phyloP scores from a whole-genome alignment of 2,329 filamentous ascomycete genomes.

The Spiromastix sp. region DNA sequence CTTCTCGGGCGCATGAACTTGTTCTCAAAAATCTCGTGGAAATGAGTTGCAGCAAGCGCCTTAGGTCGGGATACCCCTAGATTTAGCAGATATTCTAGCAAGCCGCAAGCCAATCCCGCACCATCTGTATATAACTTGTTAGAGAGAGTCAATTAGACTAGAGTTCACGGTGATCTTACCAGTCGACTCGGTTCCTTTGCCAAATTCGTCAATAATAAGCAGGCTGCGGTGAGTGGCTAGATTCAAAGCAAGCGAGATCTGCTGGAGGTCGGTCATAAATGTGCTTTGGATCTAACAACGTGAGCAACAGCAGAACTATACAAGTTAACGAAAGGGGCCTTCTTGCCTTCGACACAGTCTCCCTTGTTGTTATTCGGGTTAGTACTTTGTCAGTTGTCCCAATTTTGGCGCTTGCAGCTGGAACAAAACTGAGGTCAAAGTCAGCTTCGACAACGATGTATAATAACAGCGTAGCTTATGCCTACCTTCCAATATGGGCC shows the following conservation, averaged over 20 bases:
- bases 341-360: slow-evolving; percentile 49
- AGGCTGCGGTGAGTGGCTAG: slow-evolving; percentile 67
- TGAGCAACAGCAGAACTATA: not conserved
- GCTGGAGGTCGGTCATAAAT: slow-evolving; percentile 77
- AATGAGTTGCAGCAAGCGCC: slow-evolving; percentile 53
- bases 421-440: slow-evolving; percentile 59
- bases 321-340: not conserved
- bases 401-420: slow-evolving; percentile 63
- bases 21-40: slow-evolving; percentile 47
- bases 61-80: slow-evolving; percentile 44
- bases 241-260: slow-evolving; percentile 66
- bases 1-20: slow-evolving; percentile 39
- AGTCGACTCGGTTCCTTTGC: slow-evolving; percentile 55
- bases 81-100: slow-evolving; percentile 47
- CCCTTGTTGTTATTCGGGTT: slow-evolving; percentile 68
- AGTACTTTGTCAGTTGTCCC: slow-evolving; percentile 89
- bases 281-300: slow-evolving; percentile 45
- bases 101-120: slow-evolving; percentile 52
- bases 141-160: not conserved
- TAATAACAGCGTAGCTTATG: not conserved
- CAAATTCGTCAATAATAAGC: slow-evolving; percentile 87
- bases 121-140: slow-evolving; percentile 38
- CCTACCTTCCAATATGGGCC: slow-evolving; percentile 65
- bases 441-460: not conserved
- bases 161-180: slow-evolving; percentile 16